Base-by-base conservation (phyloP, 1,284 basidiomycete genomes). In the Moniliophthora roreri region DNA sequence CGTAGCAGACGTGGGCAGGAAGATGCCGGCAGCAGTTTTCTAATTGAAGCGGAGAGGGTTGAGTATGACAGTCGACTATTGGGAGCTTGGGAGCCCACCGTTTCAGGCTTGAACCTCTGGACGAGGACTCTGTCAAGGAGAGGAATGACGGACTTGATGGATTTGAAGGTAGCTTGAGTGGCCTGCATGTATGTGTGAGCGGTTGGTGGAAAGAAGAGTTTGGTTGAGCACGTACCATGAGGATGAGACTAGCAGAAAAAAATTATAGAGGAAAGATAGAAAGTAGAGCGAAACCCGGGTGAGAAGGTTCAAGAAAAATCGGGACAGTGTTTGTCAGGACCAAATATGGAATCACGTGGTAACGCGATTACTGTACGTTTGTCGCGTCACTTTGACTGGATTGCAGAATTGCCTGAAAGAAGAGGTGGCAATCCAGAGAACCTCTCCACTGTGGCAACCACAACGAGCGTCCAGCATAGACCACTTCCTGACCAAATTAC, bases 101-200 rank as follows among this genome's bases (percentile, higher is more conserved):
- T 89, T 62, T 94, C 93, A 39, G 93, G 79, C 79, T 98, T 98
- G 85, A 96, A 96, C 59, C 95, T 85, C 78, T 98, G 95, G 56
- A 99, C 95, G 58, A 99, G 82, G 60, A 99, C 92, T 62, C 96
- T 92, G 86, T 98, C 96, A 56, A 98, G 79, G 51, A 98, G 86
- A 58, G 96, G 96, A 61, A 94, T 77, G 62, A 98, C 74, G 51
- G 95, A 81, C 78, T 86, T 93, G 84, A 98, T 98, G 63, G 87
- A 90, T 76, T 93, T 95, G 87, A 97, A 93, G 26, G 94, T 95
- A 60, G 86, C 84, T 72, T 87, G 85, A 52, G 85, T 73, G 74
- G 86, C 85, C 84, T 87, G 44, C 15, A n/a, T 8, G 28, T 6
- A 32, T n/a, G 28, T 1, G 4, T 32, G 44, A 32, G 18, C 28